Conservation (phyloP, 2,329 filamentous ascomycete species). For the Pestalotiopsis sp. region DNA sequence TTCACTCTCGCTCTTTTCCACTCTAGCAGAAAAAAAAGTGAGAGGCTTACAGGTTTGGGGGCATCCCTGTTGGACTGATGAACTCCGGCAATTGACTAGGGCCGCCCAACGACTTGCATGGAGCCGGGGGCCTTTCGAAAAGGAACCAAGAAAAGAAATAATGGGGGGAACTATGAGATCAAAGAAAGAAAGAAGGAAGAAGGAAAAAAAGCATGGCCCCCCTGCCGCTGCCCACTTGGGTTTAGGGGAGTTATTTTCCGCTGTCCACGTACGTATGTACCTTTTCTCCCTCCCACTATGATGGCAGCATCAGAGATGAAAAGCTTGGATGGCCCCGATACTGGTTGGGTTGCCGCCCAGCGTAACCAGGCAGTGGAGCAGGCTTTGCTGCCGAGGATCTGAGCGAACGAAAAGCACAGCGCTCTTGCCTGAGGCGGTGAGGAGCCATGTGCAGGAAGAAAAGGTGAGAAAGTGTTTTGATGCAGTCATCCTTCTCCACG, state of each 20-base stretch:
- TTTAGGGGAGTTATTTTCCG: neutral
- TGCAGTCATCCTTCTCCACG: slow-evolving; percentile 11
- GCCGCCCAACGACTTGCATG: slow-evolving; percentile 4
- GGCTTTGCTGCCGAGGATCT: slow-evolving; percentile 10
- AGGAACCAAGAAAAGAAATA: neutral
- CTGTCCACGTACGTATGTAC: neutral
- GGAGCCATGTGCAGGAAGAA: neutral
- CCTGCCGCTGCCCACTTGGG: slow-evolving; percentile 5
- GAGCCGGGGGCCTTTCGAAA: neutral
- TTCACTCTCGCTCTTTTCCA: neutral
- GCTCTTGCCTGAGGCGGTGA: slow-evolving; percentile 6
- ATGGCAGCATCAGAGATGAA: slow-evolving; percentile 1
- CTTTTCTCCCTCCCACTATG: neutral
- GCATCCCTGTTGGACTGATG: slow-evolving; percentile 9
- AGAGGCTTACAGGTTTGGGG: slow-evolving; percentile 8
- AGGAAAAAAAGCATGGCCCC: neutral
- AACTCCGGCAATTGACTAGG: slow-evolving; percentile 12
- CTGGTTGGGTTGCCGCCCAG: slow-evolving; percentile 11
- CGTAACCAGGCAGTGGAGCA: slow-evolving; percentile 10
- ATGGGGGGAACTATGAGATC: neutral
- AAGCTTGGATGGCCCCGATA: neutral
- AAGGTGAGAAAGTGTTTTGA: neutral
- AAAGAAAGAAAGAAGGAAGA: neutral
- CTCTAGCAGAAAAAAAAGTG: neutral
- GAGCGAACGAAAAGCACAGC: slow-evolving; percentile 12